Conservation (phyloP, 768 basidiomycete species). For the Rhodotorula toruloides region DNA sequence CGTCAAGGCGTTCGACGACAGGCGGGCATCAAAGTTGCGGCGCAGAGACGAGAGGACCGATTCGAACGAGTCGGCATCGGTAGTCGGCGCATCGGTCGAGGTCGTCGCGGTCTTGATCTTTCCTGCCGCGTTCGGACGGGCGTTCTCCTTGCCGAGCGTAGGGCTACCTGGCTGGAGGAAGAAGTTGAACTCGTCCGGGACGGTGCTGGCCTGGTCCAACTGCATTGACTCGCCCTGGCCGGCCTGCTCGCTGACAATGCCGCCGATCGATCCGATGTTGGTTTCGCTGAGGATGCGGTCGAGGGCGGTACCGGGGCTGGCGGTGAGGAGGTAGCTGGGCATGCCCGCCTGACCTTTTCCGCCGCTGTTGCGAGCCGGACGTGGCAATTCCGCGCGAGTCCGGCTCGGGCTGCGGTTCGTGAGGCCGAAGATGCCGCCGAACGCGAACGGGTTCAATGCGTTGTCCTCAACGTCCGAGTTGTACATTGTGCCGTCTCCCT, state of each 20-base stretch:
- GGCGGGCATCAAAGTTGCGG: conserved; percentile 28
- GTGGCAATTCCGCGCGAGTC: too few relatives aligned
- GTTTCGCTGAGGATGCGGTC: conserved; percentile 38
- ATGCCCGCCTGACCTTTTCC: conserved; percentile 4
- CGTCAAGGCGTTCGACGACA: conserved; percentile 37
- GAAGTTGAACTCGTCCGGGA: conserved; percentile 19
- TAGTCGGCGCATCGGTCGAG: conserved; percentile 11
- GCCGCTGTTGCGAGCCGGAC: not conserved
- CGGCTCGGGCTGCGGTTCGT: conserved; percentile 27
- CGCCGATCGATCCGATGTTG: conserved; percentile 17
- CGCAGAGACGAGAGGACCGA: conserved; percentile 32
- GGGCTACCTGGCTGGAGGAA: conserved; percentile 25
- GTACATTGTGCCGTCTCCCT: conserved; percentile 1
- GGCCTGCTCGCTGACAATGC: not conserved
- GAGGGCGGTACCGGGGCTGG: conserved; percentile 39
- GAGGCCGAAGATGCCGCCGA: conserved; percentile 14
- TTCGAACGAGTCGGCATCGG: conserved; percentile 34
- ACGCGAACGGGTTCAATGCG: conserved; percentile 9
- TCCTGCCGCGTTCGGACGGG: not conserved
- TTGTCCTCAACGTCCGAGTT: conserved; percentile 14
- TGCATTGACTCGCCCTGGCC: conserved; percentile 1
- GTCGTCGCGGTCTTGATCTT: not conserved
- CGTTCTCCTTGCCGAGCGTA: conserved; percentile 30
- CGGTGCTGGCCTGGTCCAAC: not conserved
- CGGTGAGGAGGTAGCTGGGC: conserved; percentile 37